Percentiles rank a stretch among this genome's conserved stretches.
phyloP scores from a whole-genome alignment of 495 filamentous ascomycete species.

The Bacidia gigantensis region DNA sequence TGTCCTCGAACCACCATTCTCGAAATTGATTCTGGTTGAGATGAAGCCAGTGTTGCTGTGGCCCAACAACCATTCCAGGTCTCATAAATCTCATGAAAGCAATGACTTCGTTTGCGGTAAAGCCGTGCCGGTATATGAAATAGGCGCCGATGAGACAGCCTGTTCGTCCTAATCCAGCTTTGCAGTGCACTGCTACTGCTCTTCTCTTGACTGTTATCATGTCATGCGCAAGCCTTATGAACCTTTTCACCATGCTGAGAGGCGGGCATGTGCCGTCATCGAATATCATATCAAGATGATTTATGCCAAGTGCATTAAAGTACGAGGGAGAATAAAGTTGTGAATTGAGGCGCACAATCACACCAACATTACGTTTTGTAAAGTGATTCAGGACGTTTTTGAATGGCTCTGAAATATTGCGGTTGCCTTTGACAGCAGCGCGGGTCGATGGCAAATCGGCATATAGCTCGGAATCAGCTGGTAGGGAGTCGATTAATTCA shows the following conservation, averaged over 20 bases:
- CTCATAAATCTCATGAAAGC: slow-evolving; percentile 99
- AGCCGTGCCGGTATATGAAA: slow-evolving; percentile 94
- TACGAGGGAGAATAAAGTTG: slow-evolving; percentile 89
- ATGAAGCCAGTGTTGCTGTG: slow-evolving; percentile 99
- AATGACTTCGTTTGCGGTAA: slow-evolving; percentile 96
- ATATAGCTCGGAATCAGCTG: slow-evolving; percentile 55
- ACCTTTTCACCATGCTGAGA: slow-evolving; percentile 70
- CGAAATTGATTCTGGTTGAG: slow-evolving; percentile 93
- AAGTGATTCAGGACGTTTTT: slow-evolving; percentile 93
- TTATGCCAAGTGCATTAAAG: slow-evolving; percentile 88
- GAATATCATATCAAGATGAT: slow-evolving; percentile 98
- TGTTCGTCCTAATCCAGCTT: slow-evolving; percentile 91
- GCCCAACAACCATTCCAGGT: slow-evolving; percentile 96
- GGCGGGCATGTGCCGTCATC: slow-evolving; percentile 95
- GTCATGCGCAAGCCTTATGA: slow-evolving; percentile 87
- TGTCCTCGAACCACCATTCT: slow-evolving; percentile 95
- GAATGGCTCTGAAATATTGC: slow-evolving; percentile 61
- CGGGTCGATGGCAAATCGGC: slow-evolving; percentile 54
- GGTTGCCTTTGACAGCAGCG: slow-evolving; percentile 45
- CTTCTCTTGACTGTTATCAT: slow-evolving; percentile 79
- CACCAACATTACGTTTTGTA: slow-evolving; percentile 65
- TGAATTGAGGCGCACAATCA: slow-evolving; percentile 91
- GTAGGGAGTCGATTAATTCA: slow-evolving; percentile 55
- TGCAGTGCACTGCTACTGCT: slow-evolving; percentile 94
- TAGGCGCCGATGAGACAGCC: slow-evolving; percentile 96